Evolutionary conservation across 2,329 filamentous ascomycete genomes (phyloP), one percentile per base, ranked within the genome.

Genomic region (Fusarium sambucinum): DNA sequence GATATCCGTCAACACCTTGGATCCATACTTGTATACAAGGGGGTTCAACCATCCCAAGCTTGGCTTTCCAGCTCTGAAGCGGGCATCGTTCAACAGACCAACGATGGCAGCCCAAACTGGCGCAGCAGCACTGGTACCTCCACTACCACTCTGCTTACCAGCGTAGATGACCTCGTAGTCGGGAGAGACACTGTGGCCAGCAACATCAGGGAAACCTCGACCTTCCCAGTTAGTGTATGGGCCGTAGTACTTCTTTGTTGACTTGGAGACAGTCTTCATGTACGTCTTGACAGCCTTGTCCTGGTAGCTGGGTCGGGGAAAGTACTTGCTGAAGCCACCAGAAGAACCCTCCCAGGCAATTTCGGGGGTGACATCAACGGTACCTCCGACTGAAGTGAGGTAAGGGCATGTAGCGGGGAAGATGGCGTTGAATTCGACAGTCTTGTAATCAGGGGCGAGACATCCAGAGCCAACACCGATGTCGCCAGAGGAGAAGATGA

Each of bases 321-420:
- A 86, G 69, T 83, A 79, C 67, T 85, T 83, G 62, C 78, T 81
- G 74, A 86, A 85, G 12, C 84, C 84, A 27, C 82, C 82, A 1
- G 79, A 82, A 45, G 80, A 80, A 69, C 84, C 82, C 2, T 78
- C 80, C 19, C 81, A 78, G 7, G 77, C 80, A 5, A 74, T 76
- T 66, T 83, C 79, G 61, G 82, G 83, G 13, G 83, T 83, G 44
- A 79, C 77, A 67, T 85, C 83, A 2, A 80, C 76, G 0, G 85
- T 87, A 12, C 84, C 85, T 23, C 85, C 85, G 1, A 87, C 84
- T 5, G 82, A 79, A 0, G 83, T 86, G 21, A 87, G 75, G 68
- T 82, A 23, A 77, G 85, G 68, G 81, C 73, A 86, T 80, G 27
- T 65, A 52, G 21, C 83, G 77, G 54, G 78, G 76, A 16, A 79